Base-by-base conservation (phyloP, 2,329 filamentous ascomycete species). In the Diaporthe amygdali region DNA sequence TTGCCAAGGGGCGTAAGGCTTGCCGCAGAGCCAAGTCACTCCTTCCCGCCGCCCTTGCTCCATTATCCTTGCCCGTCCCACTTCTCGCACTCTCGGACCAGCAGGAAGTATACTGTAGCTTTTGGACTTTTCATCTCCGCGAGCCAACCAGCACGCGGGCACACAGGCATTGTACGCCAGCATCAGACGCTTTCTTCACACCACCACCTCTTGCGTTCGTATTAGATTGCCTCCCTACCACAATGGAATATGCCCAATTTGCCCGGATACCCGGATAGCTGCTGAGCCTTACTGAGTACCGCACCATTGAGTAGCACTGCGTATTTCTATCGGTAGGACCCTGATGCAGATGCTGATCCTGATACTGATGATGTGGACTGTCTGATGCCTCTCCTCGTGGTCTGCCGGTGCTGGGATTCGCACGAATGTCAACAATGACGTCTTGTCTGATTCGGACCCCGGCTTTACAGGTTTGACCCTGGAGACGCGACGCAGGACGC, bases 381-480 rank as follows among this genome's bases (percentile, higher is more conserved):
- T 59, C 56, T 30, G 66, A 55, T 44, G 10, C 37, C 12, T 44
- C 14, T 41, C 37, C 27, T 6, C n/a, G 7, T 30, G 14, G 39
- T 49, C 12, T 49, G 52, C n/a, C 41, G 52, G 22, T 49, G 52
- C 37, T 25, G 51, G 49, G 49, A 37, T 27, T 67, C 54, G 25
- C 51, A 55, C 30, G 25, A 30, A 47, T 59, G 44, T 34, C 37
- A 68, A 34, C 30, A 54, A 68, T 71, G 69, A 71, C 69, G 69
- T 68, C 44, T 68, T 41, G 69, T 59, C 63, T 56, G 55, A 52
- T 69, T 64, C 46, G 12, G 7, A 32, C 59, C 59, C 59, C 56
- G 46, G 56, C 44, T 27, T 30, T 39, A 59, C 55, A 32, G 47
- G 66, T 59, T 47, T 46, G 30, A 70, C 67, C 44, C 25, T 66